phyloP scores from a whole-genome alignment of 768 basidiomycete species.

The Psilocybe subaeruginosa region DNA sequence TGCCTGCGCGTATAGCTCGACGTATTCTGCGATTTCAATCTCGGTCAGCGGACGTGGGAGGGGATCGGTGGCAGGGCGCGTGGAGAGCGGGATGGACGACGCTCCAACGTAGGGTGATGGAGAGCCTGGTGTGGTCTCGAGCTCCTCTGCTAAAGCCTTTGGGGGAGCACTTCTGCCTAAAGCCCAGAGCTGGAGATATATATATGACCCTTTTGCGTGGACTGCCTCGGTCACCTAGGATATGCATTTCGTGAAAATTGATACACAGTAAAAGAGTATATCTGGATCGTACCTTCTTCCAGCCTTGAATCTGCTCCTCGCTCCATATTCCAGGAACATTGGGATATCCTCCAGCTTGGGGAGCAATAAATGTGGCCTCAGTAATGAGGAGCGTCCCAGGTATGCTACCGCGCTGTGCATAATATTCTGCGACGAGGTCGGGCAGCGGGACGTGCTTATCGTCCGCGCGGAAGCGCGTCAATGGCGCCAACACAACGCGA shows the following conservation, averaged over 20 bases:
- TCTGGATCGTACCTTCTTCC: conserved; percentile 47
- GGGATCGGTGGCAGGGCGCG: conserved; percentile 22
- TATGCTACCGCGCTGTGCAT: conserved; percentile 45
- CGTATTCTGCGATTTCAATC: conserved; percentile 52
- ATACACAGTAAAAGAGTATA: too few relatives aligned
- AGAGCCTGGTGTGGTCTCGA: background rate
- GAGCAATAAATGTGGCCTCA: conserved; percentile 58
- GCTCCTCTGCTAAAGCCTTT: conserved; percentile 35
- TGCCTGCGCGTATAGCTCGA: conserved; percentile 50
- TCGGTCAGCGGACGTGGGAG: conserved; percentile 46
- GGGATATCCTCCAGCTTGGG: conserved; percentile 47
- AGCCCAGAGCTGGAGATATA: conserved; percentile 63
- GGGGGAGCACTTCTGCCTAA: conserved; percentile 45
- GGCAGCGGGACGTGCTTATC: conserved; percentile 38
- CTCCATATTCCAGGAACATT: conserved; percentile 68
- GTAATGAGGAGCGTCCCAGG: conserved; percentile 60
- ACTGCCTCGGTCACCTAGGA: conserved; percentile 51
- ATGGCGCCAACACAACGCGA: conserved; percentile 55
- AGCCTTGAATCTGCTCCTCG: conserved; percentile 58
- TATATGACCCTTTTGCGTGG: conserved; percentile 38
- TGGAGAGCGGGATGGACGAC: conserved; percentile 36
- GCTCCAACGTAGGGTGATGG: conserved; percentile 21
- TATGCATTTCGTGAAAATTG: background rate
- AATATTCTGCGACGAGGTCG: conserved; percentile 44
- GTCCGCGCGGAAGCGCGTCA: conserved; percentile 47